A percentile compares a stretch with the other conserved stretches of the same genome.
Evolutionary conservation across 495 filamentous ascomycete species (phyloP).

Genomic region (Antarctomyces pellizariae): DNA sequence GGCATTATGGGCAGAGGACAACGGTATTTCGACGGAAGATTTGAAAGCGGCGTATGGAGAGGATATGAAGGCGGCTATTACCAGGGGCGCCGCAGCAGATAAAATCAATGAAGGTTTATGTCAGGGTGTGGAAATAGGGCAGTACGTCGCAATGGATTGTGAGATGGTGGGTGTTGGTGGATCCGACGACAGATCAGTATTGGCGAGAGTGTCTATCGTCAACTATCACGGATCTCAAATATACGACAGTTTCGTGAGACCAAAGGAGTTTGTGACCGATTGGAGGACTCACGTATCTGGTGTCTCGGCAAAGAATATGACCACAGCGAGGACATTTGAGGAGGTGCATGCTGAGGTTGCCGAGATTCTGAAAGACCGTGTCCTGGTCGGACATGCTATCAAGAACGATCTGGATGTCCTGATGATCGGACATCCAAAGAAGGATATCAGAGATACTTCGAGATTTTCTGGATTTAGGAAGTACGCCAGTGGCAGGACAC

Average conservation of each 20-base stretch:
- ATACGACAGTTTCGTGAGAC: conserved; percentile 75
- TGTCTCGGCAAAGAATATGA: conserved; percentile 46
- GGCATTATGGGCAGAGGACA: conserved; percentile 26
- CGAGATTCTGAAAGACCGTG: conserved; percentile 41
- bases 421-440: conserved; percentile 47
- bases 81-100: conserved; percentile 5
- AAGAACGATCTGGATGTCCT: conserved; percentile 65
- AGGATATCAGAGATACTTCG: conserved; percentile 67
- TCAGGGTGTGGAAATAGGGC: conserved; percentile 33
- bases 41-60: conserved; percentile 34
- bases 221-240: conserved; percentile 80
- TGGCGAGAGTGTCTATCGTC: conserved; percentile 70
- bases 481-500: conserved; percentile 54
- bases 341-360: conserved; percentile 52
- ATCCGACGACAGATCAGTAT: conserved; percentile 36
- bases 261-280: conserved; percentile 55
- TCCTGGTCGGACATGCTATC: conserved; percentile 79
- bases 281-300: conserved; percentile 75
- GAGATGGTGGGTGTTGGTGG: conserved; percentile 92
- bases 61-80: conserved; percentile 14
- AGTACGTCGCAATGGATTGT: conserved; percentile 84
- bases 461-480: conserved; percentile 48
- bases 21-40: conserved; percentile 36
- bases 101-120: conserved; percentile 28
- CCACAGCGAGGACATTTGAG: conserved; percentile 40